Percentiles rank a stretch among this genome's conserved stretches.
These are phyloP conservation scores for Sphenostylis stenocarpa DNA, from an alignment of 306 rosid genomes.

Conservation along the genomic window DNA sequence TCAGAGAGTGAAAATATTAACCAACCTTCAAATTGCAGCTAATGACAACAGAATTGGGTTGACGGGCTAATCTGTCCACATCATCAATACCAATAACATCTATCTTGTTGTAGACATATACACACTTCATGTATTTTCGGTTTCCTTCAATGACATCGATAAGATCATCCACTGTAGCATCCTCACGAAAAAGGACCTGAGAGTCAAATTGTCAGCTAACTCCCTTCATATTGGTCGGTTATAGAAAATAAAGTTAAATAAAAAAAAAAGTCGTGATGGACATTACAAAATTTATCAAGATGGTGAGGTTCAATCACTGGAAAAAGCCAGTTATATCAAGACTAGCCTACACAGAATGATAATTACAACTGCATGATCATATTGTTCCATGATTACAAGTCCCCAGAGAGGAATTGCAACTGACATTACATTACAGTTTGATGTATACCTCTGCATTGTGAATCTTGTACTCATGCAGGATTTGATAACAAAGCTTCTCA, in stretches of 20 bases:
- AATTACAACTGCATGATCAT: background rate
- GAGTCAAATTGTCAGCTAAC: slow-evolving; percentile 31
- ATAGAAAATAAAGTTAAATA: no score
- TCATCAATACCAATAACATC: slow-evolving; percentile 97
- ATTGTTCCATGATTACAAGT: background rate
- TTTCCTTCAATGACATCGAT: slow-evolving; percentile 99
- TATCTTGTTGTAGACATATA: slow-evolving; percentile 98
- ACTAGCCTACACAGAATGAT: background rate
- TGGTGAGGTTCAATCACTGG: slow-evolving; percentile 1
- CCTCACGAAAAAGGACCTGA: slow-evolving; percentile 95
- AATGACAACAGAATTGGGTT: slow-evolving; percentile 92
- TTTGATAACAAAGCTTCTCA: slow-evolving; percentile 98
- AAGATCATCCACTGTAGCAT: slow-evolving; percentile 97
- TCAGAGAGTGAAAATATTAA: slow-evolving; percentile 26
- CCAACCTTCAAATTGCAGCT: slow-evolving; percentile 91
- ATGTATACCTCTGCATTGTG: slow-evolving; percentile 95
- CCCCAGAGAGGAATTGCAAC: slow-evolving; percentile 21
- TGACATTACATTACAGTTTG: slow-evolving; percentile 3
- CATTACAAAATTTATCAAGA: slow-evolving; percentile 18
- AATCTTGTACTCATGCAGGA: slow-evolving; percentile 97
- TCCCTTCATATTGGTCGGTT: slow-evolving; percentile 1
- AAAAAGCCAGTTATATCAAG: slow-evolving; percentile 15
- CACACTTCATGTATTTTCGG: slow-evolving; percentile 97
- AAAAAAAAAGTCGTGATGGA: background rate
- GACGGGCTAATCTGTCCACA: slow-evolving; percentile 93